Evolutionary conservation across 306 rosid species (phyloP).

Genomic region (Parietaria judaica): DNA sequence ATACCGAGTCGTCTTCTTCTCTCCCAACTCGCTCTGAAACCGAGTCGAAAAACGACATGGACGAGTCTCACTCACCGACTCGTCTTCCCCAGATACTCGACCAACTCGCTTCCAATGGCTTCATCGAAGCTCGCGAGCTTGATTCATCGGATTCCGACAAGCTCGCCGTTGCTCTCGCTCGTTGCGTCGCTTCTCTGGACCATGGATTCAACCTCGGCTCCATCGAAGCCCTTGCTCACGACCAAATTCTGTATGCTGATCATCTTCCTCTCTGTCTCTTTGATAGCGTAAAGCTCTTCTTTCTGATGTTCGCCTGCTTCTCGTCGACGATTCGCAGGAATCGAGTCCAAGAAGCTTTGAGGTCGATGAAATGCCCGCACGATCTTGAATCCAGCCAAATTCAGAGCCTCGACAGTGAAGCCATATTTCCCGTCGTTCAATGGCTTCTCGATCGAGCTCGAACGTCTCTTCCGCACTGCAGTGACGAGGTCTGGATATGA

Average conservation of each 20-base stretch:
- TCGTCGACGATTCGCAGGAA: constrained; percentile 18
- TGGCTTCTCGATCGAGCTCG: constrained; percentile 35
- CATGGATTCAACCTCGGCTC: constrained; percentile 7
- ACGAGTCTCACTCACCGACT: constrained; percentile 9
- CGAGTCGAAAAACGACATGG: constrained; percentile 18
- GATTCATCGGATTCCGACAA: constrained; percentile 20
- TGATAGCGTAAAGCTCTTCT: neutral
- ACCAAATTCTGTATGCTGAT: constrained; percentile 27
- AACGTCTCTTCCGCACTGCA: constrained; percentile 8
- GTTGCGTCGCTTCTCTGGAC: constrained; percentile 35
- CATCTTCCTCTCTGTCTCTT: constrained; percentile 4
- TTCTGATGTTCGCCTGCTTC: neutral
- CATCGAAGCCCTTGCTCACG: constrained; percentile 1
- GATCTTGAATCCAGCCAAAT: constrained; percentile 23
- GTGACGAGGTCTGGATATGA: constrained; percentile 18
- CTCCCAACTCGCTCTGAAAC: constrained; percentile 2
- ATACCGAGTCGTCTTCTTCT: neutral
- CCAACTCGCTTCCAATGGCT: constrained; percentile 29
- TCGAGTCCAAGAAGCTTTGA: constrained; percentile 35
- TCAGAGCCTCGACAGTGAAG: constrained; percentile 21
- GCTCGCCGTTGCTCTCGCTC: constrained; percentile 29
- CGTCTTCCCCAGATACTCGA: constrained; percentile 18
- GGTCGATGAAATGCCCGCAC: constrained; percentile 39
- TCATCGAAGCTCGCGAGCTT: constrained; percentile 16
- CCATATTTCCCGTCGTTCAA: constrained; percentile 33